Percentiles rank a stretch among this genome's conserved stretches.
phyloP scores from a whole-genome alignment of 495 filamentous ascomycete genomes.

The Penicillium cataractarum region DNA sequence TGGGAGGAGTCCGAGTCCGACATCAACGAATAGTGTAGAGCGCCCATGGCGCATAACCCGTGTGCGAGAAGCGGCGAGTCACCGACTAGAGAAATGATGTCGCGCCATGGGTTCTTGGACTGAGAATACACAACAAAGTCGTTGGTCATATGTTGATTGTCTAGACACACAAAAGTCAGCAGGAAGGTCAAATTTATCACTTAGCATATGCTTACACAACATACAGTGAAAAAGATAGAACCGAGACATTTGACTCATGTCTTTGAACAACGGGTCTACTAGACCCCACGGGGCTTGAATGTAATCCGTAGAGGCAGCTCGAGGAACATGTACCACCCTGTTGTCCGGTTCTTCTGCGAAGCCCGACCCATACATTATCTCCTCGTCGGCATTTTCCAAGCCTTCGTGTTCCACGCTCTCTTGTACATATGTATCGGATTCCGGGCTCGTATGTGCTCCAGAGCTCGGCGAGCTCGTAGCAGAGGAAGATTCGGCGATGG shows the following conservation, averaged over 20 bases:
- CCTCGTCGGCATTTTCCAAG: conserved; percentile 2
- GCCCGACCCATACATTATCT: not conserved
- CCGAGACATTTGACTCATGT: conserved; percentile 38
- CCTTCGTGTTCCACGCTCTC: conserved; percentile 8
- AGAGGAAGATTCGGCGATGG: conserved; percentile 24
- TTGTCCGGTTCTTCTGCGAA: conserved; percentile 13
- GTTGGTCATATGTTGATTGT: conserved; percentile 39
- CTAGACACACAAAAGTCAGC: conserved; percentile 23
- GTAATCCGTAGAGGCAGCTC: conserved; percentile 13
- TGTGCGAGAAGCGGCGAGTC: conserved; percentile 45
- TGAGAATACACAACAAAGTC: conserved; percentile 46
- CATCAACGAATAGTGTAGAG: conserved; percentile 45
- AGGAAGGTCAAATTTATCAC: not conserved
- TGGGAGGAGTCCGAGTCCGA: conserved; percentile 39
- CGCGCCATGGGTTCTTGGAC: conserved; percentile 46
- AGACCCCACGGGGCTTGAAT: conserved; percentile 38
- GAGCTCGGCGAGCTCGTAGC: conserved; percentile 27
- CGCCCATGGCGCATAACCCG: conserved; percentile 45
- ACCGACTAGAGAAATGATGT: conserved; percentile 43
- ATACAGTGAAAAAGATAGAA: conserved; percentile 50
- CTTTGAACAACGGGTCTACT: conserved; percentile 49
- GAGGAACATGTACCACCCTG: conserved; percentile 18
- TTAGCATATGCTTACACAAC: conserved; percentile 9
- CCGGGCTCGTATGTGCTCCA: conserved; percentile 23
- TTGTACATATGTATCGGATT: conserved; percentile 22